Evolutionary conservation across 129 eudicot species (phyloP), one percentile per base, ranked within the genome.

Genomic region (Kitagawia praeruptora): DNA sequence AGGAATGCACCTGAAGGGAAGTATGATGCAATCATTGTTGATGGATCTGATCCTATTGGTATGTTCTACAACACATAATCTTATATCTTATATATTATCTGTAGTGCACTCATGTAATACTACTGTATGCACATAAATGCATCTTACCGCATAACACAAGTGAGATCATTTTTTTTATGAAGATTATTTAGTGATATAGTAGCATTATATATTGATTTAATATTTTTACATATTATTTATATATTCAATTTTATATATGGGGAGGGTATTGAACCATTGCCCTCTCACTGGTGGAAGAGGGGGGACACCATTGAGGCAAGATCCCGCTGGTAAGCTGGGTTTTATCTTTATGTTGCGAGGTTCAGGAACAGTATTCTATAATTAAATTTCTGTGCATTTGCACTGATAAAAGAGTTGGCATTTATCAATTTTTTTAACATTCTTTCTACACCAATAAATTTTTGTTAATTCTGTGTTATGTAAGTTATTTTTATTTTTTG

Each of bases 41-140:
- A 95, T 81, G 90, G 97, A 18, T 95, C 99, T 6, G 99, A 95
- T 74, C 99, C 99, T 61, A 93, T 95, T 51, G 99, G 99, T 95
- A 92, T 69, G 96, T 84, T 67, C 4, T 70, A 64, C 28, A 78
- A 64, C 23, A 45, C 23, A 63, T 14, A 21, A 42, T 76, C 39
- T 9, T 76, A 76, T 84, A 16, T 75, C 45, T 38, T 27, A 76
- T 84, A 16, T 75, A 53, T 38, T 27, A 63, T 42, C 18, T 9
- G 40, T 25, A 19, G 7, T 41, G 38, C 39, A 44, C 2, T 39
- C 75, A 0, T 71, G n/a, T 15, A 34, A 1, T 69, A 69, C 44
- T 39, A 3, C n/a, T 37, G 40, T 18, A 39, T 70, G 73, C 73
- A 67, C 41, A 67, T 67, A 31, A 31, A 14, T 31, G 37, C 41